Percentiles rank a stretch among this genome's conserved stretches.
Evolutionary conservation across 495 filamentous ascomycete species (phyloP).

Genomic region (Aspergillus olivimuriae): DNA sequence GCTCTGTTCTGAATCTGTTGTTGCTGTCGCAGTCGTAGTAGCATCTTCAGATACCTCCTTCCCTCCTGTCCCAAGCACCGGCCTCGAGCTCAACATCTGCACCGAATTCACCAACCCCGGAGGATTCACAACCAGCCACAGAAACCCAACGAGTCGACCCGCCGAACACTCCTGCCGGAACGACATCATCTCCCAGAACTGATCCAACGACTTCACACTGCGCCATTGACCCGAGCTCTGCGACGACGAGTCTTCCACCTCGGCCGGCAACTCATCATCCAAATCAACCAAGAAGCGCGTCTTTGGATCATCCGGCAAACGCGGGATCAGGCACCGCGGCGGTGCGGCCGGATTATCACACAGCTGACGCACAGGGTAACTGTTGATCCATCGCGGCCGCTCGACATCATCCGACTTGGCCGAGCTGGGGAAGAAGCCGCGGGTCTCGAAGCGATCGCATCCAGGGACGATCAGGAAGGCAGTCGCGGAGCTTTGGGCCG

Average conservation of each 20-base stretch:
- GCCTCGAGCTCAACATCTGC: slow-evolving; percentile 29
- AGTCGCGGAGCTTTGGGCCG: slow-evolving; percentile 34
- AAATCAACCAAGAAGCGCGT: slow-evolving; percentile 83
- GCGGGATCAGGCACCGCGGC: slow-evolving; percentile 80
- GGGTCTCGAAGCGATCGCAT: slow-evolving; percentile 68
- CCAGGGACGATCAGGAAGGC: slow-evolving; percentile 87
- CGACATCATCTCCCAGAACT: slow-evolving; percentile 99
- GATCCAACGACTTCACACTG: slow-evolving; percentile 71
- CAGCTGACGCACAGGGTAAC: slow-evolving; percentile 61
- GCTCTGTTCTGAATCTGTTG: not conserved
- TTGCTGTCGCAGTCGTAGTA: not conserved
- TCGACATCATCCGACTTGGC: slow-evolving; percentile 34
- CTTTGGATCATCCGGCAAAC: slow-evolving; percentile 95
- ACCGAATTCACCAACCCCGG: slow-evolving; percentile 33
- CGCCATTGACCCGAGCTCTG: slow-evolving; percentile 63
- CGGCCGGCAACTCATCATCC: slow-evolving; percentile 64
- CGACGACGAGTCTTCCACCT: slow-evolving; percentile 13
- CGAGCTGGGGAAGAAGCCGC: slow-evolving; percentile 49
- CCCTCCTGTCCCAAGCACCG: not conserved
- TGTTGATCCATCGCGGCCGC: slow-evolving; percentile 44
- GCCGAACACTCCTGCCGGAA: slow-evolving; percentile 93
- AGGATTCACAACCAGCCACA: slow-evolving; percentile 81
- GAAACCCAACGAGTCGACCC: slow-evolving; percentile 83
- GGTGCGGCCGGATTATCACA: slow-evolving; percentile 52
- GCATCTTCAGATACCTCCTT: slow-evolving; percentile 3